Percentiles rank a stretch among this genome's conserved stretches.
phyloP scores from a whole-genome alignment of 1,284 basidiomycete species.

The Pseudozyma tsukubaensis region DNA sequence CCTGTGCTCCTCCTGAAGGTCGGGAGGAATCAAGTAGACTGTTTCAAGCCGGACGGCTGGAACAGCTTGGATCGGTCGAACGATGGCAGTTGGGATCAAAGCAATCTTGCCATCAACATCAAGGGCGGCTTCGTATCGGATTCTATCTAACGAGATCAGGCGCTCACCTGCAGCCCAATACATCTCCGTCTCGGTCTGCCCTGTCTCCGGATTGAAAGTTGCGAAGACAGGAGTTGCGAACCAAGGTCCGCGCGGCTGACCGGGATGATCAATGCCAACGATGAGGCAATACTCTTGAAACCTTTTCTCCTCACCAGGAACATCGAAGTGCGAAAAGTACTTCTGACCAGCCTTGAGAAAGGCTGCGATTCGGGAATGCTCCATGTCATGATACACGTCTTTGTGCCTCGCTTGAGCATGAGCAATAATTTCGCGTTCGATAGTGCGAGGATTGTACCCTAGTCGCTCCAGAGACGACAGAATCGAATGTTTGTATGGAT shows the following conservation, averaged over 20 bases:
- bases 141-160: conserved; percentile 1
- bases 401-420: neutral
- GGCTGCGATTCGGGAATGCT: too few species aligned
- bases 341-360: too few species aligned
- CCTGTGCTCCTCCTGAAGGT: neutral
- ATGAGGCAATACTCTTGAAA: too few species aligned
- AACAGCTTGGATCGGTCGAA: conserved; percentile 1
- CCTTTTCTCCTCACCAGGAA: too few species aligned
- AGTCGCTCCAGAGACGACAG: conserved; percentile 12
- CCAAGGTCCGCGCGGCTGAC: neutral
- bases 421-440: conserved; percentile 2
- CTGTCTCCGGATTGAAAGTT: neutral
- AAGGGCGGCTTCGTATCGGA: neutral
- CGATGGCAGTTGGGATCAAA: conserved; percentile 7
- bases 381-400: neutral
- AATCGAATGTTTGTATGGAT: conserved; percentile 8
- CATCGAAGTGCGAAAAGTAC: too few species aligned
- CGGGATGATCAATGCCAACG: too few species aligned
- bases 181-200: too few species aligned
- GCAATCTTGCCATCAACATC: too few species aligned
- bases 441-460: conserved; percentile 12
- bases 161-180: neutral
- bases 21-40: neutral
- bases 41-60: conserved; percentile 5
- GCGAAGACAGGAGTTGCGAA: conserved; percentile 11